phyloP scores from a whole-genome alignment of 352 stramenopile genomes.

The Pythium dissotocum region DNA sequence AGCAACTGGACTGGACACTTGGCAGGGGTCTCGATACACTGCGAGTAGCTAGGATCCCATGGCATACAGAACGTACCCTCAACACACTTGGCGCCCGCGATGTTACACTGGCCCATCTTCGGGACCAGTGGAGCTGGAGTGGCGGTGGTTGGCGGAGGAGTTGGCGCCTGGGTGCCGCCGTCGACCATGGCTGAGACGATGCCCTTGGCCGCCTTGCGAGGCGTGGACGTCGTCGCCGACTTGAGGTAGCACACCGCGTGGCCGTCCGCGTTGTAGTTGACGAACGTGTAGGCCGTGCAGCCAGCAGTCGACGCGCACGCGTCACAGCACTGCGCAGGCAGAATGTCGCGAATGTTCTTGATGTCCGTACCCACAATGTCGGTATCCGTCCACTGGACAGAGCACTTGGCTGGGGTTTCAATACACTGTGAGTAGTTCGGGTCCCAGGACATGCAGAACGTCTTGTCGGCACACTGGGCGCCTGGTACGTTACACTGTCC shows the following conservation, averaged over 20 bases:
- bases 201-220: too few relatives aligned
- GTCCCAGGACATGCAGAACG: neutral
- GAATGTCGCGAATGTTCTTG: neutral
- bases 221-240: too few relatives aligned
- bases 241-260: neutral
- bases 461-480: neutral
- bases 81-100: neutral
- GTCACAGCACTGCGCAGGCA: neutral
- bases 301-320: neutral
- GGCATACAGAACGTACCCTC: neutral
- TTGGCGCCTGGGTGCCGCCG: too few relatives aligned
- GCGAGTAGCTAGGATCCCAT: neutral
- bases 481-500: neutral
- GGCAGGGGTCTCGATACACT: neutral
- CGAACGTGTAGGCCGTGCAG: neutral
- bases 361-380: neutral
- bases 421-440: neutral
- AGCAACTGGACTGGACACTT: neutral
- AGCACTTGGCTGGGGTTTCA: neutral
- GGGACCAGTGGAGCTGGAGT: neutral
- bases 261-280: slow-evolving; percentile 2
- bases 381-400: neutral
- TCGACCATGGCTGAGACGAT: too few relatives aligned
- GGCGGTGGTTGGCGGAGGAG: too few relatives aligned
- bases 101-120: neutral